Conservation (phyloP, 2,329 filamentous ascomycete species). For the Trichophyton benhamiae region DNA sequence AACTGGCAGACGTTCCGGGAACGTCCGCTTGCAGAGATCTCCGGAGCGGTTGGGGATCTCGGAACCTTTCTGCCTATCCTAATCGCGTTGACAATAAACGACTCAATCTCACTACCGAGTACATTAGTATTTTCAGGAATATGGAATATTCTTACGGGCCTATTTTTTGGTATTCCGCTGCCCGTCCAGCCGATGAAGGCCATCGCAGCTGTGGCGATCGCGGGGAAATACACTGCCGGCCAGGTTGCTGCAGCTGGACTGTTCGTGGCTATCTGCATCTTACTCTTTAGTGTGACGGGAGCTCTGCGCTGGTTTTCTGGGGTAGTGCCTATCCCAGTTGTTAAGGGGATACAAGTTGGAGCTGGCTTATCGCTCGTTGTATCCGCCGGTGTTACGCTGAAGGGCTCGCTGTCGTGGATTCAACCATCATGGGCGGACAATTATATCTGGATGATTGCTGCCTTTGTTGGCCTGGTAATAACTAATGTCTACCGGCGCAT, state of each 20-base stretch:
- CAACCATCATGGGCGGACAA: constrained; percentile 60
- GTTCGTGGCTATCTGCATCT: constrained; percentile 60
- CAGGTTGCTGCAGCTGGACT: constrained; percentile 74
- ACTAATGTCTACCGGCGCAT: constrained; percentile 54
- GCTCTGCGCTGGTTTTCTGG: constrained; percentile 60
- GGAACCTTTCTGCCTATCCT: constrained; percentile 82
- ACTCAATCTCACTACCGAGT: constrained; percentile 66
- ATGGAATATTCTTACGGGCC: constrained; percentile 73
- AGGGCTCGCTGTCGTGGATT: constrained; percentile 57
- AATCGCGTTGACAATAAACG: constrained; percentile 67
- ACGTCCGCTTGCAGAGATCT: constrained; percentile 61
- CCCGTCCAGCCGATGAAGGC: constrained; percentile 87
- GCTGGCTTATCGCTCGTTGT: constrained; percentile 75
- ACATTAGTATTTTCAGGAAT: constrained; percentile 81
- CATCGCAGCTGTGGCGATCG: constrained; percentile 80
- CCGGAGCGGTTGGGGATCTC: constrained; percentile 76
- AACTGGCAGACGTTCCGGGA: constrained; percentile 46
- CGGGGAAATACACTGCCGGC: constrained; percentile 50
- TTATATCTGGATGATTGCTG: constrained; percentile 59
- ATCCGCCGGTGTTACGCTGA: constrained; percentile 57
- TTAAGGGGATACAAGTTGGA: constrained; percentile 90
- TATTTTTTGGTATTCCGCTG: constrained; percentile 73
- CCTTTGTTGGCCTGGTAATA: constrained; percentile 57
- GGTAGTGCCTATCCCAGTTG: constrained; percentile 71
- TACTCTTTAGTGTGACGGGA: constrained; percentile 67